These are phyloP conservation scores for Dacryopinax primogenitus DNA, from an alignment of 768 basidiomycete genomes.

Conservation along the genomic window DNA sequence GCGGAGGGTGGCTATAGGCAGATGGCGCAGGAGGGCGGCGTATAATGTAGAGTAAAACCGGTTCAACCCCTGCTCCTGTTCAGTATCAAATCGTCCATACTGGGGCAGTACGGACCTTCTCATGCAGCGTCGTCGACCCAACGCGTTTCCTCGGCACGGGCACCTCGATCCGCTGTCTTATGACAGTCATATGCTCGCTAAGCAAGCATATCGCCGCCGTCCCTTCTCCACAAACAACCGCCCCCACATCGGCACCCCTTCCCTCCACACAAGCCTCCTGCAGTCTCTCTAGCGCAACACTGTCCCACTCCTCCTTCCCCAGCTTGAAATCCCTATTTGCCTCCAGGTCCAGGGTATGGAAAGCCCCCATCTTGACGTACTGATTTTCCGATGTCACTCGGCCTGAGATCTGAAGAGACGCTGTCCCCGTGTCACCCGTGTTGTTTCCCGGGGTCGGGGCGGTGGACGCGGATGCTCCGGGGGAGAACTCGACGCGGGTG, in stretches of 20 bases:
- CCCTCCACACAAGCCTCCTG: constrained; percentile 87
- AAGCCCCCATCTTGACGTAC: constrained; percentile 84
- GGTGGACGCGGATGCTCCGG: constrained; percentile 35
- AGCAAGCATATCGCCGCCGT: constrained; percentile 86
- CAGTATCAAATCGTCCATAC: neutral
- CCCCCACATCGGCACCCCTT: constrained; percentile 88
- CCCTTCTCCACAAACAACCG: constrained; percentile 89
- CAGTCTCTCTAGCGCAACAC: constrained; percentile 65
- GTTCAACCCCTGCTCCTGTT: constrained; percentile 40
- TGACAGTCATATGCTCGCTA: constrained; percentile 92
- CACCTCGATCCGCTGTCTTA: constrained; percentile 78
- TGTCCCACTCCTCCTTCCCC: constrained; percentile 87
- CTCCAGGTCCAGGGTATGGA: constrained; percentile 89
- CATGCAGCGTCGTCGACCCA: constrained; percentile 72
- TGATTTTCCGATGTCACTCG: constrained; percentile 74
- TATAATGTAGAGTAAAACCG: constrained; percentile 79
- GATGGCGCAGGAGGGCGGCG: constrained; percentile 75
- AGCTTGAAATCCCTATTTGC: constrained; percentile 81
- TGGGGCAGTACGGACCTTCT: constrained; percentile 41
- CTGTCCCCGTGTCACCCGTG: constrained; percentile 19
- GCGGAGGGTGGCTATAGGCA: constrained; percentile 70
- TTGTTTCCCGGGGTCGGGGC: constrained; percentile 20
- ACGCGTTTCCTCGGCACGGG: constrained; percentile 82
- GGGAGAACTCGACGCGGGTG: constrained; percentile 65
- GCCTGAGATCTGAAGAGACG: constrained; percentile 70